Conservation (phyloP, 352 stramenopile species). For the Globisporangium viniferum region DNA sequence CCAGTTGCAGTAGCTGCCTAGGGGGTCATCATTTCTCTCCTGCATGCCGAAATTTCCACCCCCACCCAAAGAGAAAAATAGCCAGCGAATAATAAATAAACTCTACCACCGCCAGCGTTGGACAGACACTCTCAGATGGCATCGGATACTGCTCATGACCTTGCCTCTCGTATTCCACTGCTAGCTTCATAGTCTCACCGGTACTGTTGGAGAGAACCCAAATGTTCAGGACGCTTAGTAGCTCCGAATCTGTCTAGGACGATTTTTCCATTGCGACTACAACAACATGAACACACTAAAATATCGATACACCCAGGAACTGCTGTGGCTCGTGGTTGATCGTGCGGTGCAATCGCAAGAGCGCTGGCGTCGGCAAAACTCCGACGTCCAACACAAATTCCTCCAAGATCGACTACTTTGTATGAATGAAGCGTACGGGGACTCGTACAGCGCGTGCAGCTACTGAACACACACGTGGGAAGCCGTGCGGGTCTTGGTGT, state of each 20-base stretch:
- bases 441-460: constrained; percentile 56
- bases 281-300: constrained; percentile 41
- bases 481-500: constrained; percentile 45
- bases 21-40: too few species aligned
- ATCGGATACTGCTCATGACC: too few species aligned
- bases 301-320: constrained; percentile 65
- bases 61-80: too few species aligned
- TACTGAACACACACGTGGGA: constrained; percentile 33
- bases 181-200: too few species aligned
- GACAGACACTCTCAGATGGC: too few species aligned
- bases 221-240: constrained; percentile 61
- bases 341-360: constrained; percentile 56
- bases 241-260: constrained; percentile 16
- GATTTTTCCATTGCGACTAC: constrained; percentile 52
- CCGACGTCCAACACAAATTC: constrained; percentile 44
- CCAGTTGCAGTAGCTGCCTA: too few species aligned
- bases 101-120: too few species aligned
- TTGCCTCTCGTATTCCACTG: too few species aligned
- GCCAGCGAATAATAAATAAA: too few species aligned
- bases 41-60: too few species aligned
- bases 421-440: constrained; percentile 71
- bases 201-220: constrained; percentile 25
- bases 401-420: constrained; percentile 60
- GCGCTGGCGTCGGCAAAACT: constrained; percentile 40
- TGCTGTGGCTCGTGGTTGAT: constrained; percentile 16